phyloP scores from a whole-genome alignment of 352 stramenopile species.

The Pythium scleroteichum region DNA sequence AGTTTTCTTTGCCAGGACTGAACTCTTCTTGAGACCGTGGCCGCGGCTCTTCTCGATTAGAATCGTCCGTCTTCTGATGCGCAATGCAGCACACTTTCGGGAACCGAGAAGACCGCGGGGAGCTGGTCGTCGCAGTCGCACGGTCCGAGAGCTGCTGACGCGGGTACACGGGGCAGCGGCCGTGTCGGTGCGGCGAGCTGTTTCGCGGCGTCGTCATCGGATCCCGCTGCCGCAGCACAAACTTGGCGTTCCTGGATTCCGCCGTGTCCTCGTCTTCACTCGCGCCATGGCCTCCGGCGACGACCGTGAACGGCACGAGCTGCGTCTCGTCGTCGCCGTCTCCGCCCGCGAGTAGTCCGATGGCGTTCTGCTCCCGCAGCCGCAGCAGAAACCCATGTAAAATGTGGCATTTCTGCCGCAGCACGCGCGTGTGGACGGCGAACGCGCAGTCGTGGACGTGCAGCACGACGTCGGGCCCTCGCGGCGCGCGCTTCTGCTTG shows the following conservation, averaged over 20 bases:
- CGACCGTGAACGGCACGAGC: neutral
- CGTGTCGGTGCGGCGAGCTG: neutral
- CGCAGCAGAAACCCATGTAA: constrained; percentile 39
- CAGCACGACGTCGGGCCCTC: constrained; percentile 42
- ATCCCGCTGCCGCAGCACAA: constrained; percentile 17
- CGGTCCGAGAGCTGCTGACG: constrained; percentile 16
- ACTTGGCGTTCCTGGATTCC: neutral
- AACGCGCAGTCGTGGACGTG: constrained; percentile 57
- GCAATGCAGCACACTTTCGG: constrained; percentile 24
- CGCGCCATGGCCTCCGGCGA: neutral
- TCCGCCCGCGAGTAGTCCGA: neutral
- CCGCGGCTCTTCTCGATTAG: neutral
- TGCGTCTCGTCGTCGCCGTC: constrained; percentile 2
- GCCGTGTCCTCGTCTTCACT: neutral
- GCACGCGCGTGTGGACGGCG: constrained; percentile 35
- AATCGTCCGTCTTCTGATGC: constrained; percentile 10
- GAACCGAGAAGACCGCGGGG: constrained; percentile 3
- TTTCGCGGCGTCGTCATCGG: constrained; percentile 4
- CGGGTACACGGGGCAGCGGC: constrained; percentile 9
- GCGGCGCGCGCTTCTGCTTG: constrained; percentile 23
- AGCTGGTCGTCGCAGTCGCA: neutral
- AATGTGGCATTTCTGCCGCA: constrained; percentile 38
- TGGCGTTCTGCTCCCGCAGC: constrained; percentile 23
- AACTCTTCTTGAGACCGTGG: neutral
- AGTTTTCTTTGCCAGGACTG: constrained; percentile 32